Conservation (phyloP, 768 basidiomycete genomes). For the Sarcomyxa edulis region DNA sequence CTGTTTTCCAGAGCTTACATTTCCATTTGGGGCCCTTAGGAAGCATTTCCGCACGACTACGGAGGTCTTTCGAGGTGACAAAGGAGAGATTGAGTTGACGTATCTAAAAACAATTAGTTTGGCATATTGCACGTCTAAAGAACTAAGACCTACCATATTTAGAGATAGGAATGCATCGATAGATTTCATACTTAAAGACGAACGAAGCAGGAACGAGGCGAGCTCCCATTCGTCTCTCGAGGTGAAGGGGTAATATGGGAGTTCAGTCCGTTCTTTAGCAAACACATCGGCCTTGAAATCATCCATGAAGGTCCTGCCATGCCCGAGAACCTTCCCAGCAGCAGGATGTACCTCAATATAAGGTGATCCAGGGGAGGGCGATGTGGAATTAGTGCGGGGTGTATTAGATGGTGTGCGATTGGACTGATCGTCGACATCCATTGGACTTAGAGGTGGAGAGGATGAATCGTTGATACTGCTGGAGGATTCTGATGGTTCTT, state of each 20-base stretch:
- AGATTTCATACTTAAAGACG: conserved; percentile 20
- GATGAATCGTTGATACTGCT: too few relatives aligned
- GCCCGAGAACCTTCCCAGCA: conserved; percentile 9
- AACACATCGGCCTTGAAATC: conserved; percentile 18
- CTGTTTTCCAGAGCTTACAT: conserved; percentile 5
- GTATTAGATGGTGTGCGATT: too few relatives aligned
- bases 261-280: conserved; percentile 12
- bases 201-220: conserved; percentile 21
- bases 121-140: too few relatives aligned
- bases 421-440: too few relatives aligned
- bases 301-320: conserved; percentile 19
- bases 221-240: conserved; percentile 26
- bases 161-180: conserved; percentile 23
- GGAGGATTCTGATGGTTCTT: too few relatives aligned
- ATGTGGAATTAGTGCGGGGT: too few relatives aligned
- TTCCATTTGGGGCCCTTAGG: conserved; percentile 17
- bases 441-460: too few relatives aligned
- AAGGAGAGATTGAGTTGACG: too few relatives aligned
- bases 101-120: too few relatives aligned
- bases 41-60: conserved; percentile 10
- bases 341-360: conserved; percentile 4
- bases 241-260: conserved; percentile 26
- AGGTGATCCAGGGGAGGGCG: not conserved
- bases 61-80: conserved; percentile 11
- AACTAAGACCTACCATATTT: conserved; percentile 20